A percentile compares a stretch with the other conserved stretches of the same genome.
Evolutionary conservation across 2,329 filamentous ascomycete species (phyloP).

Genomic region (Akanthomyces lecanii): DNA sequence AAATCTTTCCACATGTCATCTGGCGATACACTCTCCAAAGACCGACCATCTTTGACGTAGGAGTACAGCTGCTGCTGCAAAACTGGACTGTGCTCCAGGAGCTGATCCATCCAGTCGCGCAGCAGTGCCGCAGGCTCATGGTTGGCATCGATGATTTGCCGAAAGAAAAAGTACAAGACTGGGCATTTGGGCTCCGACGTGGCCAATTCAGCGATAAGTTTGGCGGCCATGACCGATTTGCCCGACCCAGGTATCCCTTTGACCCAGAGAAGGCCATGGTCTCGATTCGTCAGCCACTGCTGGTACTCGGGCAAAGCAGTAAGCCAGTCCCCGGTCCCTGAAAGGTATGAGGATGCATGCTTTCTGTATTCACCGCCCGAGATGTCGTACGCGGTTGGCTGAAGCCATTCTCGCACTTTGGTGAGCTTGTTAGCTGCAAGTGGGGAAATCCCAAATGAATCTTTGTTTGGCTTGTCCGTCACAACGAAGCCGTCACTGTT

Average conservation of each 20-base stretch:
- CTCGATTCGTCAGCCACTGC: slow-evolving; percentile 18
- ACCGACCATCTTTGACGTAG: slow-evolving; percentile 21
- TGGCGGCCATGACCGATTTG: slow-evolving; percentile 34
- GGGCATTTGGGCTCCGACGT: slow-evolving; percentile 18
- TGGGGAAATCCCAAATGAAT: not conserved
- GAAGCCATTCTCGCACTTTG: slow-evolving; percentile 28
- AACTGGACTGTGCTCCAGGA: slow-evolving; percentile 28
- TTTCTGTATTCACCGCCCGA: slow-evolving; percentile 26
- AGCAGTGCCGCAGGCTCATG: slow-evolving; percentile 28
- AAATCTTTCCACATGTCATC: slow-evolving; percentile 10
- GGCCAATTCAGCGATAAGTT: slow-evolving; percentile 20
- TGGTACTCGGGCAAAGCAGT: slow-evolving; percentile 18
- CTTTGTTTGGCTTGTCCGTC: not conserved
- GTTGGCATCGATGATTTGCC: slow-evolving; percentile 36
- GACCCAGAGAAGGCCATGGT: slow-evolving; percentile 28
- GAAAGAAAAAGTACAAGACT: slow-evolving; percentile 38
- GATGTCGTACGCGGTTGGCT: slow-evolving; percentile 26
- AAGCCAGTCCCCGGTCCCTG: slow-evolving; percentile 23
- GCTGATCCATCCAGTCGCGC: slow-evolving; percentile 33
- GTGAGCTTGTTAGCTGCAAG: not conserved
- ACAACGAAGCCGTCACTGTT: slow-evolving; percentile 3
- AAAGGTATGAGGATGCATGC: slow-evolving; percentile 23
- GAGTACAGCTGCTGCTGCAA: slow-evolving; percentile 30
- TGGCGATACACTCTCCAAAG: not conserved
- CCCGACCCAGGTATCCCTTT: slow-evolving; percentile 37